Evolutionary conservation across 1,284 basidiomycete genomes (phyloP), one percentile per base, ranked within the genome.

Genomic region (Athelia sp.): DNA sequence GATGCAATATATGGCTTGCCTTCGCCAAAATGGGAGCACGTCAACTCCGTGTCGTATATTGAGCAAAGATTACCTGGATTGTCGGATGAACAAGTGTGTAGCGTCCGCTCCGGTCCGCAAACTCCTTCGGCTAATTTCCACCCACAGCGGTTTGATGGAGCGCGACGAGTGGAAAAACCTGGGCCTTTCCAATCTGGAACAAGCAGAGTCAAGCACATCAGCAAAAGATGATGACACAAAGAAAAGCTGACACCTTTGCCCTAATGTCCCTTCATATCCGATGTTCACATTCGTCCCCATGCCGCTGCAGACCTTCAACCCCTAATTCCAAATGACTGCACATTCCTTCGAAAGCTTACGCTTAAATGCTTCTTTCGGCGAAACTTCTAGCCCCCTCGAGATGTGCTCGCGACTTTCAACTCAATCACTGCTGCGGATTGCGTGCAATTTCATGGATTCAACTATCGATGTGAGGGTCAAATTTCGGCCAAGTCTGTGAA

Each of bases 1-100:
- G 95, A 78, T 78, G 57, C 64, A 71, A 11, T 98, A 98, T 68
- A 82, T 98, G 71, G 73, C 81, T 51, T 98, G 95, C 66, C 75
- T 98, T 53, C 84, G 84, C 60, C 72, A 78, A 54, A 87, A 93
- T 65, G 74, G 76, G 26, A 87, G 81, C 60, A 81, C 87, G 50
- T 93, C 92, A 34, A 90, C 85, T 3, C 79, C 86, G 48, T 98
- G 95, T 65, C 78, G 94, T 49, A 71, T 77, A 32, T 68, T 92
- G 56, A 90, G 86, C 61, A 89, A 83, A 58, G 77, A 86, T 31
- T 98, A 98, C 61, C 76, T 98, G 36, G 83, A 92, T 54, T 99
- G 95, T 65, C 73, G 95, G 54, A 99, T 99, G 95, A 77, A 86
- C 63, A 87, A 89, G 93, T 96, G 62, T 61, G 90, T 72, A 21